A percentile compares a stretch with the other conserved stretches of the same genome.
phyloP scores from a whole-genome alignment of 768 basidiomycete species.

The Naganishia vaughanmartiniae region DNA sequence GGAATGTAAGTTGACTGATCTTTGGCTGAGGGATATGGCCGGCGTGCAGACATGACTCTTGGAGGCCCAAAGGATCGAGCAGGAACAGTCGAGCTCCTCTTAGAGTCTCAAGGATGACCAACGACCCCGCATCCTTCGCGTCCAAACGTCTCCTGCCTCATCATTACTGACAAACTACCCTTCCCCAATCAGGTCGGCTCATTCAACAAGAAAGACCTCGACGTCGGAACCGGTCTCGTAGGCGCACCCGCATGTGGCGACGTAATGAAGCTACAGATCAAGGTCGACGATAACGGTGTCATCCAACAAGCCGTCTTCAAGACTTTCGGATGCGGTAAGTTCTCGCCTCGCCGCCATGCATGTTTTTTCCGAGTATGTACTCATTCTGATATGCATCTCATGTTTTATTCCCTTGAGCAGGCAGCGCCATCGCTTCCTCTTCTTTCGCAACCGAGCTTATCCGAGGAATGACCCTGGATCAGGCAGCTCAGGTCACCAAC shows the following conservation, averaged over 20 bases:
- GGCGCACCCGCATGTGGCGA: slow-evolving; percentile 93
- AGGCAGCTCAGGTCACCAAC: slow-evolving; percentile 95
- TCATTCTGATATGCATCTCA: not conserved
- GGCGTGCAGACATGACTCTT: not conserved
- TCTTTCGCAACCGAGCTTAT: slow-evolving; percentile 99
- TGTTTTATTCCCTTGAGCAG: not conserved
- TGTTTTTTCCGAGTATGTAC: not conserved
- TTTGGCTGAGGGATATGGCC: not conserved
- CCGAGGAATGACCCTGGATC: slow-evolving; percentile 86
- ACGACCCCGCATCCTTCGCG: not conserved
- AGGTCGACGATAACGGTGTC: slow-evolving; percentile 79
- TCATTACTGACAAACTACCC: too few relatives aligned
- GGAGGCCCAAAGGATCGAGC: not conserved
- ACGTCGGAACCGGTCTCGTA: slow-evolving; percentile 96
- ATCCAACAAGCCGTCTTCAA: slow-evolving; percentile 99
- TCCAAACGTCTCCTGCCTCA: not conserved
- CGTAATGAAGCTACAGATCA: slow-evolving; percentile 99
- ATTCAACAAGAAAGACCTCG: slow-evolving; percentile 80
- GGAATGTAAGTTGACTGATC: slow-evolving; percentile 68
- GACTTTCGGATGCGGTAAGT: slow-evolving; percentile 87
- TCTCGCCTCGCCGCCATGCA: slow-evolving; percentile 54
- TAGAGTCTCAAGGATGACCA: not conserved
- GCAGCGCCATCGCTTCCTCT: slow-evolving; percentile 81
- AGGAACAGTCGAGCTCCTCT: not conserved
- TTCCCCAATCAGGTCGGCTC: slow-evolving; percentile 76